These are phyloP conservation scores for Chytriomyces sp. DNA, from an alignment of 192 early-diverging fungal genomes.

Conservation along the genomic window DNA sequence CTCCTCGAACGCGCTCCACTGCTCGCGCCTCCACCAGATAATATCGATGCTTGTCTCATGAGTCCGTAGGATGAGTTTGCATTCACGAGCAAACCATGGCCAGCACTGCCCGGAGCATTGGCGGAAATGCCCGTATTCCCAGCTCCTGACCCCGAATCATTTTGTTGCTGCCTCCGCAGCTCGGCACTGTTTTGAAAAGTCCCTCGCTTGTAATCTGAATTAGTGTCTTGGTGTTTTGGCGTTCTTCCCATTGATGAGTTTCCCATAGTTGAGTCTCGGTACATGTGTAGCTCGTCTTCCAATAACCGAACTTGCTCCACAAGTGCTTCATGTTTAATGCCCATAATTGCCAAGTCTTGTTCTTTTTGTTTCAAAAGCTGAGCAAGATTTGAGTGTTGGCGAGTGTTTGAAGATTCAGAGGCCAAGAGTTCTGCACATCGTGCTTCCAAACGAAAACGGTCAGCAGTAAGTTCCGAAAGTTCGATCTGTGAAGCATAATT, in stretches of 20 bases:
- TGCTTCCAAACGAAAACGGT: slow-evolving; percentile 45
- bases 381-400: slow-evolving; percentile 44
- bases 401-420: slow-evolving; percentile 34
- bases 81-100: too few species aligned
- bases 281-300: slow-evolving; percentile 48
- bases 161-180: background rate
- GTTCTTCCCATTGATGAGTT: too few species aligned
- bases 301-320: slow-evolving; percentile 47
- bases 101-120: background rate
- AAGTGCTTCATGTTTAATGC: slow-evolving; percentile 43
- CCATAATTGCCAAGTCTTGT: slow-evolving; percentile 44
- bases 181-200: background rate
- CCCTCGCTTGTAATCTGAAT: background rate
- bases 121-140: background rate
- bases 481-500: slow-evolving; percentile 37
- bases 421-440: slow-evolving; percentile 48
- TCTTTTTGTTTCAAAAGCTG: slow-evolving; percentile 48
- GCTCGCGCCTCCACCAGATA: background rate
- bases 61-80: background rate
- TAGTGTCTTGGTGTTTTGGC: too few species aligned
- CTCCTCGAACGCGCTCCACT: background rate
- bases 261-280: background rate
- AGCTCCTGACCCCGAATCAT: too few species aligned
- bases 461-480: slow-evolving; percentile 47
- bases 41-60: background rate